These are phyloP conservation scores for Fusarium albosuccineum DNA, from an alignment of 2,329 filamentous ascomycete species.

Conservation along the genomic window DNA sequence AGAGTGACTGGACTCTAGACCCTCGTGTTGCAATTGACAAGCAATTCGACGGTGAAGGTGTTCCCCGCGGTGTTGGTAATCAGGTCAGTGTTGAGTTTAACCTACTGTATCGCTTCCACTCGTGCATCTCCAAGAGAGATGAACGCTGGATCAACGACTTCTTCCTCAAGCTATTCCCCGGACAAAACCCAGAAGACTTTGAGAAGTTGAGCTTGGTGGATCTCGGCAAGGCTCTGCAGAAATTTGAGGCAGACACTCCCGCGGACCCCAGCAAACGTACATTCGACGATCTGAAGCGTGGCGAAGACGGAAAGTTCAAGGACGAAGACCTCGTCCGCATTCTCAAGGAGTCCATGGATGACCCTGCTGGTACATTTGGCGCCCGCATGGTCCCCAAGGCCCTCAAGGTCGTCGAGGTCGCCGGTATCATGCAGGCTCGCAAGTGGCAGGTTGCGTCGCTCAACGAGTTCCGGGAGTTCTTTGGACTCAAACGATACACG, in stretches of 20 bases:
- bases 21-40: conserved; percentile 70
- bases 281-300: conserved; percentile 62
- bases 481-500: conserved; percentile 68
- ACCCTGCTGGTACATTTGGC: conserved; percentile 71
- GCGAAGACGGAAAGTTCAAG: conserved; percentile 64
- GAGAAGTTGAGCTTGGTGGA: conserved; percentile 42
- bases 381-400: conserved; percentile 69
- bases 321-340: conserved; percentile 70
- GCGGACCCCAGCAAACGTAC: conserved; percentile 61
- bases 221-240: conserved; percentile 36
- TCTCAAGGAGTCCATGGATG: conserved; percentile 70
- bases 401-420: conserved; percentile 71
- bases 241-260: conserved; percentile 35
- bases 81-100: conserved; percentile 78
- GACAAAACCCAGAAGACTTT: conserved; percentile 56
- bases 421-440: conserved; percentile 72
- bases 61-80: conserved; percentile 71
- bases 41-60: conserved; percentile 58
- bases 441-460: conserved; percentile 72
- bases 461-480: conserved; percentile 75
- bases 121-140: conserved; percentile 70
- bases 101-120: conserved; percentile 75
- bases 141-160: conserved; percentile 72
- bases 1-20: conserved; percentile 73
- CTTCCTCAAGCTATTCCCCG: conserved; percentile 53